Evolutionary conservation across 768 basidiomycete genomes (phyloP), one percentile per base, ranked within the genome.

Genomic region (Cantharellus anzutake): DNA sequence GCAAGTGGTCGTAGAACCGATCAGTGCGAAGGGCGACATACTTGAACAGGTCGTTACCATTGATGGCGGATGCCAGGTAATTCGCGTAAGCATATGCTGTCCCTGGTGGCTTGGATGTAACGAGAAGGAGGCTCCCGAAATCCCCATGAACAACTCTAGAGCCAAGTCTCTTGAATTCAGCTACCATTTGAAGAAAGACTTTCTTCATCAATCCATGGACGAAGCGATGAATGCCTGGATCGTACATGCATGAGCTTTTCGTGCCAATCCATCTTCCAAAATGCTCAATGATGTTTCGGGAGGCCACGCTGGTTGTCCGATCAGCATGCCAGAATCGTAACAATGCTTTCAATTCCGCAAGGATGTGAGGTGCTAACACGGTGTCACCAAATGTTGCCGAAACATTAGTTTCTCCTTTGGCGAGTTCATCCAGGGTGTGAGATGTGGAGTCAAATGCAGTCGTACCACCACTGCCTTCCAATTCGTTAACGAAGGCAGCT

Each of bases 261-360:
- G 90, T 90, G 68, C 83, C 86, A 64, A 96, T 78, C 96, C 96
- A 99, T 50, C 96, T 77, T 91, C 93, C 97, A 73, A 98, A 97
- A 70, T 98, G 92, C 66, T 93, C 87, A 58, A 96, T 78, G 2
- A 82, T 80, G 2, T 68, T 64, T 3, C 56, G 41, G 16, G 59
- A 38, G 14, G 41, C 38, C 14, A 41, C 16, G 14, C 5, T 16
- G 40, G 86, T 66, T 42, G 65, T 61, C 66, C 86, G 84, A 41
- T 68, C 70, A 51, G 72, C 71, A 68, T 97, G 90, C 96, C 96
- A 98, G 0, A 76, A 71, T 68, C 88, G 91, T 65, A 98, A 78
- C 84, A 97, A 86, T 29, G 77, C 73, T 67, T 89, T 92, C 60
- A 98, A 73, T 60, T 90, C 80, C 42, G 76, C 74, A 67, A 99